Evolutionary conservation across 2,329 filamentous ascomycete genomes (phyloP), one percentile per base, ranked within the genome.

Genomic region (Clonostachys rosea): DNA sequence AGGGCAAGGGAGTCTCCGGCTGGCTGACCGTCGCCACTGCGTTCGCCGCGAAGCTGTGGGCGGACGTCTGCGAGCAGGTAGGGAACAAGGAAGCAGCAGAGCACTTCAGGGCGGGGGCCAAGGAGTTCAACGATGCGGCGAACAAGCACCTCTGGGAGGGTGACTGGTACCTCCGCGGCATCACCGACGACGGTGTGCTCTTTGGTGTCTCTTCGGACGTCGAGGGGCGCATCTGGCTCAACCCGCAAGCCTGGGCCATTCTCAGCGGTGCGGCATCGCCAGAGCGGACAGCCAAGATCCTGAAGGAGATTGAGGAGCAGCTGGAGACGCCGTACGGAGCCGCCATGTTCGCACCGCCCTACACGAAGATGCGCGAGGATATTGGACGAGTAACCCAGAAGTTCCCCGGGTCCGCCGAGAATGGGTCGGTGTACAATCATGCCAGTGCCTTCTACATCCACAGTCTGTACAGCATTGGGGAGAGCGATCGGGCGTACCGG

Each of bases 381-480:
- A 67, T 81, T 18, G 77, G 78, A 10, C 76, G 77, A 42, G 77
- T 81, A 13, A 80, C 77, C 49, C 76, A 81, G 56, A 81, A 81
- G 59, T 77, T 74, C 48, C 71, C 76, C 4, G 77, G 77, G 4
- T 75, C 75, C 41, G 78, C 71, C n/a, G 78, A 81, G 60, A 81
- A 81, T 57, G 78, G 68, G 1, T 73, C 74, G 20, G 74, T 81
- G 16, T 81, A 81, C 59, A 81, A 80, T 63, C 78, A 81, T 57
- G 76, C 78, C 0, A 70, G 67, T 34, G 69, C 73, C 11, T 81
- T 80, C 56, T 81, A 78, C 59, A 67, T 75, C 43, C 73, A 77
- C 64, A 71, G 71, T 11, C 57, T 81, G 20, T 80, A 81, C 61
- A 65, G 62, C 20, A 68, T 78, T 50, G 69, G 54, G 7, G 63